Evolutionary conservation across 2,329 filamentous ascomycete genomes (phyloP).

Genomic region (Apiospora rasikravindrae): DNA sequence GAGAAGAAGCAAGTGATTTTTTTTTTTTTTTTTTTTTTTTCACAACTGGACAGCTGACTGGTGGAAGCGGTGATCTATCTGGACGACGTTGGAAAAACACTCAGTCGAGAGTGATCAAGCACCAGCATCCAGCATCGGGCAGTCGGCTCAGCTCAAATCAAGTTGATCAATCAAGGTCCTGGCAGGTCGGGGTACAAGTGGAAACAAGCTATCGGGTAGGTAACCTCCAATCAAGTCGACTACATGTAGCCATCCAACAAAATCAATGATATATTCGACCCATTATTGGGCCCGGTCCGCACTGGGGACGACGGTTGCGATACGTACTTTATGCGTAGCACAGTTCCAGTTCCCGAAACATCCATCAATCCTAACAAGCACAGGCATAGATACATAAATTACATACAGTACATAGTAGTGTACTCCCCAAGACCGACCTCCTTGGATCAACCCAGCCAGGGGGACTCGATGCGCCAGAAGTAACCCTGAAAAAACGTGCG

Average conservation of each 20-base stretch:
- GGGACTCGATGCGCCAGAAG: neutral
- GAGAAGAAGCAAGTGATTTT: neutral
- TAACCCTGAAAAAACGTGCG: neutral
- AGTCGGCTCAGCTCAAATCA: neutral
- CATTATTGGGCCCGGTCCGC: neutral
- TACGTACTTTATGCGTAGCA: neutral
- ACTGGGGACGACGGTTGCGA: neutral
- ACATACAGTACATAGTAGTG: neutral
- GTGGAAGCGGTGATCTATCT: neutral
- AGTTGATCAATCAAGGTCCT: neutral
- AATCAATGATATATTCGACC: neutral
- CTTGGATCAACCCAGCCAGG: neutral
- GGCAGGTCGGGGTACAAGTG: conserved; percentile 11
- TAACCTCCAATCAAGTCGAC: neutral
- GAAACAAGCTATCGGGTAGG: neutral
- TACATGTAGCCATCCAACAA: neutral
- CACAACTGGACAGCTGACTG: neutral
- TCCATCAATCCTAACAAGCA: neutral
- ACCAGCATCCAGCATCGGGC: neutral
- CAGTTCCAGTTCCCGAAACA: conserved; percentile 2
- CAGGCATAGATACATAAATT: neutral
- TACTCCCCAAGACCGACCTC: neutral
- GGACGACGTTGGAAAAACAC: neutral
- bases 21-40: too few relatives aligned
- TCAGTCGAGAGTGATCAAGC: neutral